Evolutionary conservation across 768 basidiomycete genomes (phyloP).

Genomic region (Omphalotus guepiniiformis): DNA sequence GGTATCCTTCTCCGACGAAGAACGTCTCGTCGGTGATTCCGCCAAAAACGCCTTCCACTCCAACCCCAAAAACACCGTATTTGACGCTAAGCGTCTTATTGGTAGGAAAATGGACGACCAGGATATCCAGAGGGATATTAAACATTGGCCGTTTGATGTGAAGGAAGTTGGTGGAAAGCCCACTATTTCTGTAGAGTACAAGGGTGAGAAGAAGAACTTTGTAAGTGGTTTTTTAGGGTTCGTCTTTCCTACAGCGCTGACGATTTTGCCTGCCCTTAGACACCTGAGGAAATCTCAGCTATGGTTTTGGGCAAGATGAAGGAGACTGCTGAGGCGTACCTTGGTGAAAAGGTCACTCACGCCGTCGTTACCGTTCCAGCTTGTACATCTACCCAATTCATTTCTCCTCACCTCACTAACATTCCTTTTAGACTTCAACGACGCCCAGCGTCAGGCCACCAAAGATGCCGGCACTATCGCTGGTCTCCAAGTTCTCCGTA

Average conservation of each 20-base stretch:
- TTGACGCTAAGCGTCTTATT: constrained; percentile 95
- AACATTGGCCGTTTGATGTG: constrained; percentile 90
- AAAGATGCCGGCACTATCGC: constrained; percentile 97
- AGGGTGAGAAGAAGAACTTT: constrained; percentile 76
- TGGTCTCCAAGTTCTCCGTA: constrained; percentile 91
- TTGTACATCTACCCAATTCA: constrained; percentile 43
- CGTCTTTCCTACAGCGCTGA: neutral
- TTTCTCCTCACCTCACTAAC: constrained; percentile 2
- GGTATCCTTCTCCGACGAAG: constrained; percentile 78
- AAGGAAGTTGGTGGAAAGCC: constrained; percentile 80
- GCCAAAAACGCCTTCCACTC: constrained; percentile 95
- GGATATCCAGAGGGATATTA: constrained; percentile 78
- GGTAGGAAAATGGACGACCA: constrained; percentile 80
- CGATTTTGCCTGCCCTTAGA: constrained; percentile 42
- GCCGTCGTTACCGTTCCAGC: constrained; percentile 98
- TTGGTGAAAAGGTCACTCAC: constrained; percentile 93
- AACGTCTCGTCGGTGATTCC: constrained; percentile 87
- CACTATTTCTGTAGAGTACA: constrained; percentile 71
- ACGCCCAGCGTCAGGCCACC: constrained; percentile 98
- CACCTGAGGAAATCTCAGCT: constrained; percentile 91
- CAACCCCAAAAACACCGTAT: constrained; percentile 91
- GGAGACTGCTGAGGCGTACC: constrained; percentile 98
- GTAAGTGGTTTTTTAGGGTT: constrained; percentile 54
- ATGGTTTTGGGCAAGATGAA: constrained; percentile 99
- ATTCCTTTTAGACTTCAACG: constrained; percentile 77